Percentiles rank a stretch among this genome's conserved stretches.
Evolutionary conservation across 208 protist species (phyloP).

Genomic region (Trichomonas vaginalis): DNA sequence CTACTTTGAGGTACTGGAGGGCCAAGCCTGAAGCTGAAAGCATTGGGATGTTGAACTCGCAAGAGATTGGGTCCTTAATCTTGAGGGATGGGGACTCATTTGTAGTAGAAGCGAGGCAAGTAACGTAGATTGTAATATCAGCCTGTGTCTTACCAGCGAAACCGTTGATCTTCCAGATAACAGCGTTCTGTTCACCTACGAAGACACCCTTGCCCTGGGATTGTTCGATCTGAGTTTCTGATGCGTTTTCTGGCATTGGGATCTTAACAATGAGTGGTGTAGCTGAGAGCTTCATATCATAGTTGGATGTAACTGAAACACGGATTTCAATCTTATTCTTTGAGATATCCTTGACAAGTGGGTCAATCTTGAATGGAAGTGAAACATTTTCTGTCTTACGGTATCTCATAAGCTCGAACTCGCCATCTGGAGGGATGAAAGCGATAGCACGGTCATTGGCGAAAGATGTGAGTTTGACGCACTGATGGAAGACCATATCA

Average conservation of each 20-base stretch:
- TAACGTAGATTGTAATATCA: background rate
- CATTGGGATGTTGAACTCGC: constrained; percentile 52
- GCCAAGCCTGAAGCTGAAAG: constrained; percentile 77
- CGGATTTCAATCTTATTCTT: background rate
- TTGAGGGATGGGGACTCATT: background rate
- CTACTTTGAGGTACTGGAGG: constrained; percentile 74
- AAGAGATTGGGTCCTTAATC: background rate
- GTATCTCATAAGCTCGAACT: constrained; percentile 85
- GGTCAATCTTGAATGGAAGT: background rate
- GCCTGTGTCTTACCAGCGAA: constrained; percentile 58
- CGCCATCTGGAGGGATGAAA: constrained; percentile 58
- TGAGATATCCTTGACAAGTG: background rate
- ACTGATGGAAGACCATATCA: constrained; percentile 88
- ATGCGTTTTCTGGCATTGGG: constrained; percentile 34
- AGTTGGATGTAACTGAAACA: background rate
- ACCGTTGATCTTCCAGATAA: constrained; percentile 25
- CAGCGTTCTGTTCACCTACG: constrained; percentile 15
- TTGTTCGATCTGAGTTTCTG: constrained; percentile 64
- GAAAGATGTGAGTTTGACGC: constrained; percentile 77
- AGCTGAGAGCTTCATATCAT: background rate
- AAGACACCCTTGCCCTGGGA: constrained; percentile 22
- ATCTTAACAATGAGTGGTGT: background rate
- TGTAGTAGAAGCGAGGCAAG: background rate
- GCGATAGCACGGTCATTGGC: constrained; percentile 55
- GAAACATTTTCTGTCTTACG: constrained; percentile 35